Base-by-base conservation (phyloP, 75 land plant species). In the Pseudotsuga menziesii region DNA sequence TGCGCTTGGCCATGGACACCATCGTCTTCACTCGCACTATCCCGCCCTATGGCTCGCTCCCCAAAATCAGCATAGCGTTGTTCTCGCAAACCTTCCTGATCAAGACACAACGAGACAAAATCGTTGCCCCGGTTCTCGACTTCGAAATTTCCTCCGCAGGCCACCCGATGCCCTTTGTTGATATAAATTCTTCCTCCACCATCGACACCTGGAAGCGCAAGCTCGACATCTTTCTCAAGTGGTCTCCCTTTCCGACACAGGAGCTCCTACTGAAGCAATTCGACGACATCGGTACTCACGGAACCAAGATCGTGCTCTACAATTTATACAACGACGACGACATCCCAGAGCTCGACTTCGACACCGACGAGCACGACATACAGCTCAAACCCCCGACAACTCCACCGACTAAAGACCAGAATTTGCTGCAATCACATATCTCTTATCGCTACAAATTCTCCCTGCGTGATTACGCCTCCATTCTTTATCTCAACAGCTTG, bases 401-500 rank as follows among this genome's bases (percentile, higher is more conserved):
- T 0, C 54, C 9, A 11, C 54, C 1, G 12, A 0, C 1, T 9
- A 48, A 48, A 48, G 0, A 11, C 11, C 54, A 9, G 11, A 2
- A 48, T 48, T 48, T 48, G 54, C 0, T 1, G 54, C 12, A 48
- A 48, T 48, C 54, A 11, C 54, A 48, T 9, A 48, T 48, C 11
- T 48, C 54, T 11, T 9, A 48, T 48, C 54, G 0, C 12, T 1
- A 1, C 54, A 48, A 48, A 48, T 48, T 48, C 54, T 48, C 54
- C 54, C 54, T 48, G 12, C 22, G 64, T 8, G 26, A 2, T 57
- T 83, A 83, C 76, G 83, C 83, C 17, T 80, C 85, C 7, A 80
- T 83, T 26, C 62, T 83, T 57, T 83, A 83, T 52, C 59, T 83
- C 73, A 48, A 48, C 12, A 25, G 74, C 13, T 55, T 80, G 41